Percentiles rank a stretch among this genome's conserved stretches.
Conservation (phyloP, 2,329 filamentous ascomycete genomes). For the Eurotiales sp. region DNA sequence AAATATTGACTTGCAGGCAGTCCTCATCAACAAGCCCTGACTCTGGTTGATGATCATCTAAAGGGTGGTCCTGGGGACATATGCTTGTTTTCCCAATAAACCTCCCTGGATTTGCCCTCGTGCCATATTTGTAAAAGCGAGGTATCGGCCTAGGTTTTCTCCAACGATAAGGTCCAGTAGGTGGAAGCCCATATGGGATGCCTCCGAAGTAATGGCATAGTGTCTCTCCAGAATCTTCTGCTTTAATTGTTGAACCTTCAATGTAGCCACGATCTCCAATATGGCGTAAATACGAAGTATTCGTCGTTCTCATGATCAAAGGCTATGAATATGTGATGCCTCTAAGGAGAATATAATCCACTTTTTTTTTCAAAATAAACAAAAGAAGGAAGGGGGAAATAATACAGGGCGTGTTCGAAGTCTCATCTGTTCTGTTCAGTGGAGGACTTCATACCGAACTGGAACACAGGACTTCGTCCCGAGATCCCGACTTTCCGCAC, state of each 20-base stretch:
- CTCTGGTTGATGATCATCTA: not conserved
- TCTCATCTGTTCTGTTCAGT: too few species aligned
- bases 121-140: not conserved
- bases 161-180: not conserved
- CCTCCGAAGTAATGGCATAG: not conserved
- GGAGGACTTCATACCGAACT: too few species aligned
- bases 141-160: not conserved
- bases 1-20: not conserved
- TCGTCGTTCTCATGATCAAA: too few species aligned
- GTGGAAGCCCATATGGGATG: not conserved
- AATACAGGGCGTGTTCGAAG: too few species aligned
- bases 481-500: too few species aligned
- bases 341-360: too few species aligned
- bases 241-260: not conserved
- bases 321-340: too few species aligned
- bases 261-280: not conserved
- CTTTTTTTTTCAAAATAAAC: too few species aligned
- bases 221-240: not conserved
- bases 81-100: not conserved
- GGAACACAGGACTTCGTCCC: too few species aligned
- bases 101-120: not conserved
- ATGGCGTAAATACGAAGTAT: too few species aligned
- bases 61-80: not conserved
- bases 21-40: not conserved
- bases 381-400: too few species aligned